These are phyloP conservation scores for Clarireedia sp. DNA, from an alignment of 2,329 filamentous ascomycete genomes.

Conservation along the genomic window DNA sequence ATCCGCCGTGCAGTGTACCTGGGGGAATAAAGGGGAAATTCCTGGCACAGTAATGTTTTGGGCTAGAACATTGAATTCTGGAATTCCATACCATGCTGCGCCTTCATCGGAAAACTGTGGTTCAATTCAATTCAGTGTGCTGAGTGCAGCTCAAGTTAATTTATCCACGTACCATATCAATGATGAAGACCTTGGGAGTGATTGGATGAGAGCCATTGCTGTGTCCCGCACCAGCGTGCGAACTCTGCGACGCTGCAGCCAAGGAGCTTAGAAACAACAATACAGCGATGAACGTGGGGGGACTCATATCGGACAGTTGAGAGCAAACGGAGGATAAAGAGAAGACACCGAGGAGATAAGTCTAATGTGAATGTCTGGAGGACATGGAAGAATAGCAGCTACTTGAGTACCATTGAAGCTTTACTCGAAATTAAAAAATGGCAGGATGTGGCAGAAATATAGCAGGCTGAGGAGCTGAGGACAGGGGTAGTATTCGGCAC, in stretches of 20 bases:
- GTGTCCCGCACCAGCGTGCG: neutral
- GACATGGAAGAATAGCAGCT: neutral
- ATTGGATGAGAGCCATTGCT: conserved; percentile 22
- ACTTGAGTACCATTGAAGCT: neutral
- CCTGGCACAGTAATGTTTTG: conserved; percentile 50
- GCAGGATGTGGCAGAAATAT: too few species aligned
- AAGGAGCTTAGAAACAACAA: neutral
- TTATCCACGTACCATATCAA: neutral
- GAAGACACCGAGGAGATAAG: rapidly evolving
- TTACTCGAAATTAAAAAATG: too few species aligned
- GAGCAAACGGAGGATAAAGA: neutral
- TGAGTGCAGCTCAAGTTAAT: neutral
- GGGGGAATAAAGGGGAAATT: conserved; percentile 51
- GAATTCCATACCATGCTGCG: conserved; percentile 43
- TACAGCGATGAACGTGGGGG: neutral
- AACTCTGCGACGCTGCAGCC: neutral
- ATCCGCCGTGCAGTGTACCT: conserved; percentile 52
- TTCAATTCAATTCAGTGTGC: conserved; percentile 13
- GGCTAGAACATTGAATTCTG: conserved; percentile 42
- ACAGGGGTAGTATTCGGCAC: too few species aligned
- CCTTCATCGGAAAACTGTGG: conserved; percentile 6
- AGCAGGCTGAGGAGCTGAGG: too few species aligned
- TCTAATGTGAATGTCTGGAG: neutral
- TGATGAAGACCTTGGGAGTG: conserved; percentile 24
- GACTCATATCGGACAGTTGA: neutral